A percentile compares a stretch with the other conserved stretches of the same genome.
Conservation (phyloP, 2,329 filamentous ascomycete genomes). For the Cladorrhinum sp. region DNA sequence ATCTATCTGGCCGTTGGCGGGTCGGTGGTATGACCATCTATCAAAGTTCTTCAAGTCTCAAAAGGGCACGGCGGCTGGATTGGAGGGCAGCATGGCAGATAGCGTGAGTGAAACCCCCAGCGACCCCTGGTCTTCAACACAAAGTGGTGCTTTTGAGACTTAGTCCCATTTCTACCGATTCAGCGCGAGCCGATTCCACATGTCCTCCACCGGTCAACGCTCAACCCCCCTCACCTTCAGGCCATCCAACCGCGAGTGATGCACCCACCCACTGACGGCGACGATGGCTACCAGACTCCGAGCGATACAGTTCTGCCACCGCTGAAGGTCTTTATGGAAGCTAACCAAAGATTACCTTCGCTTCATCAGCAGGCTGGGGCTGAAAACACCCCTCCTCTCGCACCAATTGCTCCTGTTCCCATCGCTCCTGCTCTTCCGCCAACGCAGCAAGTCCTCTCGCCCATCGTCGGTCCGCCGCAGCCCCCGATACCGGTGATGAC, state of each 20-base stretch:
- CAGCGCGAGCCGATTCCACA: conserved; percentile 32
- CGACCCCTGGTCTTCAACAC: background rate
- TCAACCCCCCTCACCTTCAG: background rate
- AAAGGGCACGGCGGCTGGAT: conserved; percentile 37
- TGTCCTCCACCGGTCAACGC: conserved; percentile 26
- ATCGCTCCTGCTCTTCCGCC: background rate
- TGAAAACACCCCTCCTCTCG: background rate
- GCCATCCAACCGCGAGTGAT: background rate
- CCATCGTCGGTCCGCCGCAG: background rate
- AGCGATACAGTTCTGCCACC: background rate
- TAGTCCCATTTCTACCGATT: background rate
- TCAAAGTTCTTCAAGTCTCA: conserved; percentile 46
- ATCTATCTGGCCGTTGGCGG: conserved; percentile 51
- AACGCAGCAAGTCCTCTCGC: conserved; percentile 1
- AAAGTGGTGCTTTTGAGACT: conserved; percentile 1
- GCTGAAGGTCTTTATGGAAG: background rate
- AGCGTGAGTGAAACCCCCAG: conserved; percentile 34
- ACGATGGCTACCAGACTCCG: background rate
- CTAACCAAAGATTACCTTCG: background rate
- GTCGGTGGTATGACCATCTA: conserved; percentile 51
- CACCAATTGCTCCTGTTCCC: background rate
- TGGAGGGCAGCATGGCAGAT: conserved; percentile 51
- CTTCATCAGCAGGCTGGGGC: background rate
- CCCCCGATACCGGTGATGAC: conserved; percentile 21
- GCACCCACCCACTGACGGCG: background rate